Evolutionary conservation across 805 yeast genomes (phyloP), one percentile per base, ranked within the genome.

Genomic region (Blastobotrys terrestris): DNA sequence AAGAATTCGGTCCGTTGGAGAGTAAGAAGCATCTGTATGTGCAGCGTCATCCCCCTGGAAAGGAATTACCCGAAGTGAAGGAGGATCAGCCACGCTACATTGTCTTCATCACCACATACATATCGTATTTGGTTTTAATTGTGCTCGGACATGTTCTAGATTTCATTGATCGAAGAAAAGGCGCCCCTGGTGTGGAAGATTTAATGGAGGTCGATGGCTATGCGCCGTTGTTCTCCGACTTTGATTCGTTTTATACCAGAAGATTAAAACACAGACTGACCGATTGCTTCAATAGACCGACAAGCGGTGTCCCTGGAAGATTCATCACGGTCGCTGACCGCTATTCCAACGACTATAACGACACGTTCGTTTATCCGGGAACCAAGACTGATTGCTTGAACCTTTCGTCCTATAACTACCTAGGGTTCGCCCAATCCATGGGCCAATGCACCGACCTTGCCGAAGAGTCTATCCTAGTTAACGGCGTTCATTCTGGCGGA

Each of bases 221-320:
- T 63, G 97, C 99, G 35, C 98, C 99, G 26, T 86, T 96, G 85
- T 87, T 85, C 62, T 86, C 94, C 21, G 92, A 90, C 46, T 90
- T 92, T 67, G 99, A 94, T 70, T 82, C 87, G 58, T 95, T 94
- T 67, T 94, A 91, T 69, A 85, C 91, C 44, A 84, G 99, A 63
- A 83, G 98, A 63, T 78, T 94, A 76, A 91, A 94, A 68, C 80
- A 78, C 60, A 85, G 96, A 70, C 80, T 94, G 54, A 96, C 87
- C 67, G 98, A 92, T 71, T 89, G 97, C 69, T 94, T 94, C 68
- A 88, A 95, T 1, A 82, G 96, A 67, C 97, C 97, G 44, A 88
- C 95, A n/a, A 85, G 87, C 55, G 98, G 97, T 49, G 98, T 92
- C 18, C 98, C 99, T 1, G 99, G 99, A 22, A 81, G 99, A 67